These are phyloP conservation scores for Coniosporium apollinis DNA, from an alignment of 495 filamentous ascomycete species.

Conservation along the genomic window DNA sequence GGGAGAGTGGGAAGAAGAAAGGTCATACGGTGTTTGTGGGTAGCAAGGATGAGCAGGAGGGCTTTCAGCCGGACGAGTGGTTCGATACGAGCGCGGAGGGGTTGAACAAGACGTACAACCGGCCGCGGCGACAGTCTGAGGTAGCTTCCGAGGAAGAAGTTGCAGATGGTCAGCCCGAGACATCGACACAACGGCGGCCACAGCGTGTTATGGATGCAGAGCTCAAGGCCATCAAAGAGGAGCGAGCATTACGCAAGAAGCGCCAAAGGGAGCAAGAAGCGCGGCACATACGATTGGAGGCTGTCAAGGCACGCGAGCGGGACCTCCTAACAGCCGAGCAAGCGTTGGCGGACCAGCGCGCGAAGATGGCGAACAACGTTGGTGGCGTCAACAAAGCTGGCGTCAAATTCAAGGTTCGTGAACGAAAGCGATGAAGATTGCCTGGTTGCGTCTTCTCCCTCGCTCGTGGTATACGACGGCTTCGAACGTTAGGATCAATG, in stretches of 20 bases:
- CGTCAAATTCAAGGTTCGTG: slow-evolving; percentile 64
- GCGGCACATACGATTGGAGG: slow-evolving; percentile 39
- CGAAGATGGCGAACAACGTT: slow-evolving; percentile 65
- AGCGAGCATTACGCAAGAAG: slow-evolving; percentile 29
- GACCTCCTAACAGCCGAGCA: slow-evolving; percentile 57
- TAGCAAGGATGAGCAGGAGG: slow-evolving; percentile 32
- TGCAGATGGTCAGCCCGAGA: neutral
- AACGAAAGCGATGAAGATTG: slow-evolving; percentile 60
- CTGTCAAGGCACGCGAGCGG: slow-evolving; percentile 48
- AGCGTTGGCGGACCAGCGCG: slow-evolving; percentile 59
- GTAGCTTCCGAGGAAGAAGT: neutral
- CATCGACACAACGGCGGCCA: neutral
- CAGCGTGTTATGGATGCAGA: slow-evolving; percentile 19
- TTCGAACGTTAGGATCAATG: too few species aligned
- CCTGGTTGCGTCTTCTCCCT: neutral
- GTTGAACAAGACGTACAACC: slow-evolving; percentile 17
- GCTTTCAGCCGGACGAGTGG: slow-evolving; percentile 21
- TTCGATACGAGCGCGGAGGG: slow-evolving; percentile 20
- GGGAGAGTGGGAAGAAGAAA: slow-evolving; percentile 14
- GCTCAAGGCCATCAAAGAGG: slow-evolving; percentile 25
- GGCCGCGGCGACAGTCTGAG: neutral
- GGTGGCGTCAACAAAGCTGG: slow-evolving; percentile 69
- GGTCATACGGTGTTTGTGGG: slow-evolving; percentile 43
- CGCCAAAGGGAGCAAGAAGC: slow-evolving; percentile 32
- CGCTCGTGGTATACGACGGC: too few species aligned